A percentile compares a stretch with the other conserved stretches of the same genome.
Evolutionary conservation across 768 basidiomycete genomes (phyloP).

Genomic region (Lactarius deliciosus): DNA sequence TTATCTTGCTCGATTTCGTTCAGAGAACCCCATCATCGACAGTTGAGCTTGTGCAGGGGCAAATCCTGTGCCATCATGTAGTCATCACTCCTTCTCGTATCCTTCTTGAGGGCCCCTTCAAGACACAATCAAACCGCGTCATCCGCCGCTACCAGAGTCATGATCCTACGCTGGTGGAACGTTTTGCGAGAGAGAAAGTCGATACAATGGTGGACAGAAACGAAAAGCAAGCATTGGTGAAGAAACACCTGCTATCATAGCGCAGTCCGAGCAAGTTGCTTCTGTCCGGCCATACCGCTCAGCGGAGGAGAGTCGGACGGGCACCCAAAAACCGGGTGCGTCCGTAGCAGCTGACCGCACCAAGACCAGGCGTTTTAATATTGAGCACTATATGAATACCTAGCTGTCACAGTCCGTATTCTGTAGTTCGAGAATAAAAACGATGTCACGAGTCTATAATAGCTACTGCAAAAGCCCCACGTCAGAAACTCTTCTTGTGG

Average conservation of each 20-base stretch:
- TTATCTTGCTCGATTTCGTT: constrained; percentile 47
- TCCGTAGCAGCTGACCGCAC: neutral
- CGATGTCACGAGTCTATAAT: neutral
- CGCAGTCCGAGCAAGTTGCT: no score
- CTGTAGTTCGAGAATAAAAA: neutral
- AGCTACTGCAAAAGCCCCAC: constrained; percentile 11
- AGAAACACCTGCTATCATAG: no score
- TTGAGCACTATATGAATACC: neutral
- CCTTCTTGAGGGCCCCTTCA: constrained; percentile 72
- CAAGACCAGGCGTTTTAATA: neutral
- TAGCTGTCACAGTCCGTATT: constrained; percentile 2
- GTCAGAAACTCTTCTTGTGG: neutral
- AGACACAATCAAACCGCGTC: constrained; percentile 76
- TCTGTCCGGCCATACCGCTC: neutral
- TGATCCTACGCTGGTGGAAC: constrained; percentile 49
- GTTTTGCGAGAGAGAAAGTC: constrained; percentile 44
- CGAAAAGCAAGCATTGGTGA: no score
- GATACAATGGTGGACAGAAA: no score
- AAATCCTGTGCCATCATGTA: constrained; percentile 67
- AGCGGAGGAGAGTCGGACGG: no score
- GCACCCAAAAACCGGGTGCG: neutral
- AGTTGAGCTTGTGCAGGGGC: constrained; percentile 38
- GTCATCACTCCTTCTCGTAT: constrained; percentile 74
- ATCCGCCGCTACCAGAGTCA: constrained; percentile 55
- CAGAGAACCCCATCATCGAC: constrained; percentile 29